phyloP scores from a whole-genome alignment of 1,284 basidiomycete genomes.

The Apiotrichum porosum region DNA sequence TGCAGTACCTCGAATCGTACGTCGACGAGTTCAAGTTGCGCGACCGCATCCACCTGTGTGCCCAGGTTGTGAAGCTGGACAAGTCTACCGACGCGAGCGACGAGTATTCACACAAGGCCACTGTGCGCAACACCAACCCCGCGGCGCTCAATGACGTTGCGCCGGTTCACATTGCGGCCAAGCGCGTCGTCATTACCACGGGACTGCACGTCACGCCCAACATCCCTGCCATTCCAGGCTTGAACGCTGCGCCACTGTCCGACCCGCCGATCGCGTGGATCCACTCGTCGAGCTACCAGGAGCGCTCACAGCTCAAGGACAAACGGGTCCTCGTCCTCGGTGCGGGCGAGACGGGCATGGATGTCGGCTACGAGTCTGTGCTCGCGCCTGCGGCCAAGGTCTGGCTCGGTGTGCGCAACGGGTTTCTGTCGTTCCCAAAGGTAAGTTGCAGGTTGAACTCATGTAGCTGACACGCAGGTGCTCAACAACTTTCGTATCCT shows the following conservation, averaged over 20 bases:
- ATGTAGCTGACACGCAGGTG: background rate
- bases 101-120: background rate
- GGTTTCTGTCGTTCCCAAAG: conserved; percentile 61
- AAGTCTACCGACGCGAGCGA: conserved; percentile 16
- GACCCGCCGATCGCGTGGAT: conserved; percentile 43
- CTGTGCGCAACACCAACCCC: background rate
- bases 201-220: conserved; percentile 54
- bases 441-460: conserved; percentile 34
- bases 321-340: conserved; percentile 58
- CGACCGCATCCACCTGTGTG: conserved; percentile 51
- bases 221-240: conserved; percentile 53
- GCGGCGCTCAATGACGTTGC: background rate
- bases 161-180: conserved; percentile 15
- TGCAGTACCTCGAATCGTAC: conserved; percentile 58
- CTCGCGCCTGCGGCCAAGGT: conserved; percentile 54
- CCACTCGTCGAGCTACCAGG: conserved; percentile 58
- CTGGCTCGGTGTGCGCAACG: conserved; percentile 56
- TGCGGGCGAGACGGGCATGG: conserved; percentile 64
- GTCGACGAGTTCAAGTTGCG: conserved; percentile 52
- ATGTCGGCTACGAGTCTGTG: conserved; percentile 56
- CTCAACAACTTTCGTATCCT: conserved; percentile 61
- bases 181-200: conserved; percentile 34
- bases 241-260: conserved; percentile 42
- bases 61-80: conserved; percentile 47
- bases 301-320: conserved; percentile 51